Evolutionary conservation across 164 flowering plant species (phyloP), one percentile per base, ranked within the genome.

Genomic region (Santalum album): DNA sequence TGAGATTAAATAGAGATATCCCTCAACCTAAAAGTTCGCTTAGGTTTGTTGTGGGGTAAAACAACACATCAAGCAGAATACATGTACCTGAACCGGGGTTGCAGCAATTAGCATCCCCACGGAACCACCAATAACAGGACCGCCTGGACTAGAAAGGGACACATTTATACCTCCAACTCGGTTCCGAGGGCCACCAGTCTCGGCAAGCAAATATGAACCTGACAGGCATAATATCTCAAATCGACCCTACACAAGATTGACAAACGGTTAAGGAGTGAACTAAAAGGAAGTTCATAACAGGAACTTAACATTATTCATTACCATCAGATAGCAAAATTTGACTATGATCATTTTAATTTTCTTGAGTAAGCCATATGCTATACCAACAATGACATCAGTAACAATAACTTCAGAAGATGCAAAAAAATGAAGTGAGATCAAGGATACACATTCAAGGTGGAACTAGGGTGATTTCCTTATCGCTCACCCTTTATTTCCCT

Each of bases 91-190:
- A 36, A 78, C 83, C 1, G 72, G 73, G 51, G 69, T 70, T 18
- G 82, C 69, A 7, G 90, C 82, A 34, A 72, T 64, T 26, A 83
- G 80, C 51, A 55, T 57, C 1, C 76, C 84, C 25, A 77, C 63
- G 23, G 65, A 77, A 46, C 90, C 86, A 32, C 90, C 90, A 56
- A 81, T 51, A 7, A 83, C 80, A 39, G 75, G 86, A 12, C 90
- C 86, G 57, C 80, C 86, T 46, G 80, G 74, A 54, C 75, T 77
- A 44, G 77, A 73, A 57, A 83, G 78, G 1, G 90, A 81, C 50
- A 72, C 77, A 69, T 78, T 79, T 23, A 83, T 36, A 45, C 90
- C 90, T 46, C 86, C 86, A 18, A 73, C 77, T 46, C 86, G 72
- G 42, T 69, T 66, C 18, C 70, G 76, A 1, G 82, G 66, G 2